These are phyloP conservation scores for Pseudoscleropodium purum DNA, from an alignment of 225 moss, liverwort and hornwort species.

Conservation along the genomic window DNA sequence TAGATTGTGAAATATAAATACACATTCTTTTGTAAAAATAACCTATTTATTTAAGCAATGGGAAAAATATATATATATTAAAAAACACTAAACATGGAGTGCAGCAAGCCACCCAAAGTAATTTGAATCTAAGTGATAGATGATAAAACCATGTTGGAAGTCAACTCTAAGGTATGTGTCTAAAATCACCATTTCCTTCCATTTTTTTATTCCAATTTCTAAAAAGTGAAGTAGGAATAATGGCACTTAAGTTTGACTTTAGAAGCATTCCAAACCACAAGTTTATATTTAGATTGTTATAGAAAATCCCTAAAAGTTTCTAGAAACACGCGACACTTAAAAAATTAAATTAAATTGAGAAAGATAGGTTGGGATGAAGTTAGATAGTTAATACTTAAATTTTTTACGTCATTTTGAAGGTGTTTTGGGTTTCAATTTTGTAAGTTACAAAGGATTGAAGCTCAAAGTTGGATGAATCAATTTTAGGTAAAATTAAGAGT, in stretches of 20 bases:
- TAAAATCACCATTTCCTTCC: neutral
- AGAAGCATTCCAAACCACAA: neutral
- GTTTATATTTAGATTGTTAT: neutral
- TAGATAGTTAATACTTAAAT: too few relatives aligned
- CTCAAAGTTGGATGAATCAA: too few relatives aligned
- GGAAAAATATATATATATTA: neutral
- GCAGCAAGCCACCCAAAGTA: accelerated
- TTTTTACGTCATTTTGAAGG: too few relatives aligned
- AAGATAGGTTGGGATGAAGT: neutral
- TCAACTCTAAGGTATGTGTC: accelerated
- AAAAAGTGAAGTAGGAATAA: neutral
- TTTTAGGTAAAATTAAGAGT: too few relatives aligned
- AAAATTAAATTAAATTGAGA: neutral
- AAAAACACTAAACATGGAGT: neutral
- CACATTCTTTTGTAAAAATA: neutral
- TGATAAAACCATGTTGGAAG: accelerated
- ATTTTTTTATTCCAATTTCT: neutral
- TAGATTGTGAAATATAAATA: neutral
- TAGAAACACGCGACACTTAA: accelerated
- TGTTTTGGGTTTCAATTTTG: too few relatives aligned
- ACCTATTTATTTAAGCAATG: neutral
- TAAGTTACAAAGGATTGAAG: too few relatives aligned
- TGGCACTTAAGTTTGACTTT: neutral
- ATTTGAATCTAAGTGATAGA: neutral
- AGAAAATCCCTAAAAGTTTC: neutral